These are phyloP conservation scores for Plasmodium adleri DNA, from an alignment of 169 alveolate genomes.

Conservation along the genomic window DNA sequence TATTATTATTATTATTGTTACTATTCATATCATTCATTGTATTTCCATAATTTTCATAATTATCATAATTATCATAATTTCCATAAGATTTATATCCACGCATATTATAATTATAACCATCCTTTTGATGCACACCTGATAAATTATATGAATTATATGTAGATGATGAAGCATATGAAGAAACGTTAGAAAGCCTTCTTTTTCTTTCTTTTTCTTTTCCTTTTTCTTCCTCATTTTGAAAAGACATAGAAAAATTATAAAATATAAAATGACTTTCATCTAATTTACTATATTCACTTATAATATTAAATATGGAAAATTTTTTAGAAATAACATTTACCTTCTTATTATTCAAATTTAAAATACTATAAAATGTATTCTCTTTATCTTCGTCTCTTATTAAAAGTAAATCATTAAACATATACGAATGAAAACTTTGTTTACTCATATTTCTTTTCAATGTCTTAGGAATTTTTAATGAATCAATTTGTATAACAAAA, in stretches of 20 bases:
- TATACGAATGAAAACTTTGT: constrained; percentile 15
- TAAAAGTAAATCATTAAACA: constrained; percentile 64
- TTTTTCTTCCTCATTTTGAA: constrained; percentile 16
- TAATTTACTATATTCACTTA: constrained; percentile 45
- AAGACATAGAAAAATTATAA: constrained; percentile 43
- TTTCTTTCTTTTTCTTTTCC: background rate
- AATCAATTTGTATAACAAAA: constrained; percentile 68
- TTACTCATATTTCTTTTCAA: constrained; percentile 16
- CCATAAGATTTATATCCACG: background rate
- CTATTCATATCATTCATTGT: background rate
- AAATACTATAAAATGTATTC: constrained; percentile 9
- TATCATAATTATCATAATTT: background rate
- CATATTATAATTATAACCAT: background rate
- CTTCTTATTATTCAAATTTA: constrained; percentile 55
- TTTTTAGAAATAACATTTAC: constrained; percentile 29
- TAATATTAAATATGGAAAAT: constrained; percentile 40
- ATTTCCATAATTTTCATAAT: background rate
- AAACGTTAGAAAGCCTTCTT: background rate
- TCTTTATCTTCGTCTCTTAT: constrained; percentile 7
- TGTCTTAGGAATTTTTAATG: constrained; percentile 23
- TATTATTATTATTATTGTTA: constrained; percentile 1
- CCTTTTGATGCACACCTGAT: no score
- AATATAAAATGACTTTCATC: constrained; percentile 43
- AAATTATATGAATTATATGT: no score
- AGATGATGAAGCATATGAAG: background rate